These are phyloP conservation scores for Malassezia caprae DNA, from an alignment of 1,284 basidiomycete genomes.

Conservation along the genomic window DNA sequence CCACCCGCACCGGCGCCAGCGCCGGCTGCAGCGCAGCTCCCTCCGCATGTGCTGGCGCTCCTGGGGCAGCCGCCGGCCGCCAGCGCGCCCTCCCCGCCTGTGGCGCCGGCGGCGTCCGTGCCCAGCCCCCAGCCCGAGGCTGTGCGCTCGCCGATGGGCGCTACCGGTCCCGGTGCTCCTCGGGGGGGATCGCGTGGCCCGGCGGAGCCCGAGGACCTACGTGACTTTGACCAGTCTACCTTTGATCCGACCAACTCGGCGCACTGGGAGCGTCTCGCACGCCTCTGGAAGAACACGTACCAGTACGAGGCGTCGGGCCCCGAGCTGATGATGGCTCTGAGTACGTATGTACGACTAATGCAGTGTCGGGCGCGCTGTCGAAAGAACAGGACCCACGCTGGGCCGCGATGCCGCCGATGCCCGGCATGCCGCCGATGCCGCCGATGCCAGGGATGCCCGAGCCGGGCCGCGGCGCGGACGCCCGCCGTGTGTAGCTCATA, in stretches of 20 bases:
- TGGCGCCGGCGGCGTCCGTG: background rate
- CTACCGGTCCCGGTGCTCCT: background rate
- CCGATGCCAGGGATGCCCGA: conserved; percentile 7
- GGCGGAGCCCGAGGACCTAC: conserved; percentile 6
- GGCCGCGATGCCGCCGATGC: conserved; percentile 8
- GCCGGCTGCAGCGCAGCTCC: conserved; percentile 3
- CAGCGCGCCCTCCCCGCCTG: background rate
- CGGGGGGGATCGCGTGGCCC: background rate
- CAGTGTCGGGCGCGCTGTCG: conserved; percentile 17
- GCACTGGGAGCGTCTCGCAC: conserved; percentile 15
- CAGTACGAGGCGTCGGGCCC: conserved; percentile 13
- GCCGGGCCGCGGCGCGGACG: background rate
- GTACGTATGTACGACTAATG: conserved; percentile 1
- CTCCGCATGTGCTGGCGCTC: conserved; percentile 19
- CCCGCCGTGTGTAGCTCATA: conserved; percentile 1
- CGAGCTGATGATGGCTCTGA: conserved; percentile 19
- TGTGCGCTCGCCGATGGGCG: background rate
- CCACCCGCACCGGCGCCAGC: background rate
- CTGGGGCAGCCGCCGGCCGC: conserved; percentile 14
- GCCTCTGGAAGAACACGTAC: conserved; percentile 20
- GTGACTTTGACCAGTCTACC: conserved; percentile 15
- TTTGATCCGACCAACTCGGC: conserved; percentile 20
- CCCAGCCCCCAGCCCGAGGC: background rate
- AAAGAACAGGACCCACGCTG: conserved; percentile 14
- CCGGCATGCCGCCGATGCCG: conserved; percentile 12